Evolutionary conservation across 306 rosid genomes (phyloP), one percentile per base, ranked within the genome.

Genomic region (Luffa acutangula): DNA sequence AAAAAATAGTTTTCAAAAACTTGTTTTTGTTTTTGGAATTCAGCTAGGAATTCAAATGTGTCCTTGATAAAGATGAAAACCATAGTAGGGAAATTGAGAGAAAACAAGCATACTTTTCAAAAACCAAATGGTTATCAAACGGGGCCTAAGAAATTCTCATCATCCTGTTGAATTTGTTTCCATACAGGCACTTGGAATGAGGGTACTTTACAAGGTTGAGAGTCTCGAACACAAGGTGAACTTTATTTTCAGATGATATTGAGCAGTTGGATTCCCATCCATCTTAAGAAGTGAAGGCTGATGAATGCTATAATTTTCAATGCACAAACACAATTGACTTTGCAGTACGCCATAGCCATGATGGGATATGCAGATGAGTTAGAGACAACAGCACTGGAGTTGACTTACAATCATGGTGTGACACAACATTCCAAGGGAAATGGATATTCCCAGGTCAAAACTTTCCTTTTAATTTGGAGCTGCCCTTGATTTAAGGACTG

Each of bases 371-470:
- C 87, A n/a, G 97, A 92, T 78, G 98, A 94, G 84, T 86, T 87
- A 43, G 85, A 90, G 90, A 94, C 97, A 52, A 86, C 83, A 18
- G 95, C 89, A 58, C 87, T 94, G 82, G 98, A 94, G 90, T 87
- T 94, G 90, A 92, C 98, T 51, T 94, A 92, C 82, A 94, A 94
- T 85, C 92, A 94, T 85, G 97, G 91, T 72, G 97, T 89, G 85
- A 90, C 92, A 17, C 94, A 92, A 73, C 92, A 92, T 80, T 84
- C 97, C 46, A 92, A 94, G 85, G 98, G 97, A 81, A 90, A 90
- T 86, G 98, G 96, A 74, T 94, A 94, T 88, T 94, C 97, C 2
- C 98, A 92, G 92, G 98, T 94, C 77, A 75, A 45, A 72, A 54
- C 13, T 11, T 33, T 63, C 43, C 43, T 63, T 33, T 34, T 5